Evolutionary conservation across 805 yeast species (phyloP).

Genomic region (Cyberlindnera galapagoensis): DNA sequence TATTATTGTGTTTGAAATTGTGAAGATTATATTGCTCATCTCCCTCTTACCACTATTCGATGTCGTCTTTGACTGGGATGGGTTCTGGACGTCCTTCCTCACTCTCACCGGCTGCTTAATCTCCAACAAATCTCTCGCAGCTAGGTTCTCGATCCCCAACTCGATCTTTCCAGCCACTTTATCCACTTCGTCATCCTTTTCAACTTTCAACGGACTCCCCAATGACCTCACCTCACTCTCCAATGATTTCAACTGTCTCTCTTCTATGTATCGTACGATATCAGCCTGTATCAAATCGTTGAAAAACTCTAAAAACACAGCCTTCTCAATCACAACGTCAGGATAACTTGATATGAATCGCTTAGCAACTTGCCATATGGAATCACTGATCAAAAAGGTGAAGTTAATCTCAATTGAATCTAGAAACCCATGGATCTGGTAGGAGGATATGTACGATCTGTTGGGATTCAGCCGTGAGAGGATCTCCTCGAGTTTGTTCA

Average conservation of each 20-base stretch:
- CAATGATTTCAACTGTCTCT: too few relatives aligned
- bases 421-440: slow-evolving; percentile 12
- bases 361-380: slow-evolving; percentile 11
- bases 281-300: slow-evolving; percentile 14
- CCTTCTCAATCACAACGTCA: slow-evolving; percentile 8
- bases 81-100: too few relatives aligned
- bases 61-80: too few relatives aligned
- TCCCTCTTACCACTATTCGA: too few relatives aligned
- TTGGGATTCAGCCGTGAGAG: slow-evolving; percentile 10
- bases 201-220: slow-evolving; percentile 1
- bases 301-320: slow-evolving; percentile 10
- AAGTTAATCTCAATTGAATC: slow-evolving; percentile 12
- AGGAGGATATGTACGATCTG: slow-evolving; percentile 8
- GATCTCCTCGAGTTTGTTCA: slow-evolving; percentile 8
- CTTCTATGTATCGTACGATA: slow-evolving; percentile 8
- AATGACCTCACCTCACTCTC: slow-evolving; percentile 8
- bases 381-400: slow-evolving; percentile 8
- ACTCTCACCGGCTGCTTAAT: too few relatives aligned
- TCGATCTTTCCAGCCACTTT: slow-evolving; percentile 5
- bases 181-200: slow-evolving; percentile 4
- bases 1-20: too few relatives aligned
- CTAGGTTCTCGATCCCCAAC: slow-evolving; percentile 3
- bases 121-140: slow-evolving; percentile 1
- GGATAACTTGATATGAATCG: slow-evolving; percentile 11
- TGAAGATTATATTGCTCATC: too few relatives aligned